Evolutionary conservation across 2,329 filamentous ascomycete species (phyloP).

Genomic region (Colletotrichum tanaceti): DNA sequence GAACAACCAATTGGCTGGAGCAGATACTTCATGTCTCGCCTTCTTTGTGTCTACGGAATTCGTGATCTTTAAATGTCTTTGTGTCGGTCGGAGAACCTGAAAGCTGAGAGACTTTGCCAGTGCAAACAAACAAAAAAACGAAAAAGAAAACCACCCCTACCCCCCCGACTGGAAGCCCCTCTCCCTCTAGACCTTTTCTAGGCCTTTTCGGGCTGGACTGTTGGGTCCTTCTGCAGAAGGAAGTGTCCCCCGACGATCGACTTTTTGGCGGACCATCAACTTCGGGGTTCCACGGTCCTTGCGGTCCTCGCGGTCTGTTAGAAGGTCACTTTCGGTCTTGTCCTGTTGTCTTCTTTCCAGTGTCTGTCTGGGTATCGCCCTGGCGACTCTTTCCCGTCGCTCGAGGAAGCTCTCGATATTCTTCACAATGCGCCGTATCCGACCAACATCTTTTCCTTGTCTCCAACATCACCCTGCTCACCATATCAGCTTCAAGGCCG

Average conservation of each 20-base stretch:
- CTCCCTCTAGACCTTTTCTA: background rate
- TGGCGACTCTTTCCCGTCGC: background rate
- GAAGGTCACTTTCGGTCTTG: background rate
- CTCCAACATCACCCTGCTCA: background rate
- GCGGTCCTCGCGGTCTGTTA: background rate
- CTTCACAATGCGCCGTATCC: background rate
- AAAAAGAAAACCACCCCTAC: no score
- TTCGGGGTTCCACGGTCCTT: slow-evolving; percentile 2
- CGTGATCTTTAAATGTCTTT: background rate
- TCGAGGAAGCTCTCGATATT: background rate
- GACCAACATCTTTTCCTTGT: background rate
- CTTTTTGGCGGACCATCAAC: slow-evolving; percentile 30
- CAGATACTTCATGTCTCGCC: background rate
- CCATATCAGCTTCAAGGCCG: background rate
- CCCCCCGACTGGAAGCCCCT: background rate
- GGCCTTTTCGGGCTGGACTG: background rate
- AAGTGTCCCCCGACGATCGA: slow-evolving; percentile 24
- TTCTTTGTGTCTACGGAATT: background rate
- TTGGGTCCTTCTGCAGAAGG: slow-evolving; percentile 20
- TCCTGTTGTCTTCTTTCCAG: background rate
- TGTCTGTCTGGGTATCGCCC: background rate
- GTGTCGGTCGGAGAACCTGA: background rate
- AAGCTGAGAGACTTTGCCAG: slow-evolving; percentile 1
- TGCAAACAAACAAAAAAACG: no score
- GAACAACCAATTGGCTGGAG: background rate